Evolutionary conservation across 345 rosid species (phyloP).

Genomic region (Acer yangbiense): DNA sequence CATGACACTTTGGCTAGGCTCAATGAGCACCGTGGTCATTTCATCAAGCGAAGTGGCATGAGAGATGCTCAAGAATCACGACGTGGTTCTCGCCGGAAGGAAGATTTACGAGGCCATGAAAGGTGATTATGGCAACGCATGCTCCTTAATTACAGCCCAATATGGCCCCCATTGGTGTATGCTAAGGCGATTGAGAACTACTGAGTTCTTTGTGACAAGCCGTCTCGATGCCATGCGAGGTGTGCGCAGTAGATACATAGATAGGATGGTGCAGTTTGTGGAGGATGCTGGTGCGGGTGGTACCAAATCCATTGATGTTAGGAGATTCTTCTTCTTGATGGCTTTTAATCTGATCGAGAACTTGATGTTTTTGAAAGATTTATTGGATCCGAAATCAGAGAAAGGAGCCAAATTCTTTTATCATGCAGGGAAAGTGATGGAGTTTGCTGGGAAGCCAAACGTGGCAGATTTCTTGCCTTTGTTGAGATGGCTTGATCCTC

Average conservation of each 20-base stretch:
- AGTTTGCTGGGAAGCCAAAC: slow-evolving; percentile 75
- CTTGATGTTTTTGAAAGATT: slow-evolving; percentile 65
- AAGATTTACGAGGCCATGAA: slow-evolving; percentile 84
- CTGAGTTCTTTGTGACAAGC: slow-evolving; percentile 61
- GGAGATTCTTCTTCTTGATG: slow-evolving; percentile 70
- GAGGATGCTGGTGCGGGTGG: slow-evolving; percentile 46
- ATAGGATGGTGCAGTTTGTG: slow-evolving; percentile 51
- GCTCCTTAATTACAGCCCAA: slow-evolving; percentile 72
- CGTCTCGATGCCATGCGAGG: slow-evolving; percentile 58
- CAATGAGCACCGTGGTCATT: slow-evolving; percentile 70
- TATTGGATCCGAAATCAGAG: slow-evolving; percentile 57
- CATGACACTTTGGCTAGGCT: slow-evolving; percentile 76
- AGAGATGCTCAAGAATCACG: slow-evolving; percentile 76
- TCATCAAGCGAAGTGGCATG: slow-evolving; percentile 67
- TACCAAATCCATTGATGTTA: slow-evolving; percentile 48
- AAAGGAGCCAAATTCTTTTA: slow-evolving; percentile 58
- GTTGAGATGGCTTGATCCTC: slow-evolving; percentile 70
- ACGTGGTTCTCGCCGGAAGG: slow-evolving; percentile 67
- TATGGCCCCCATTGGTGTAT: slow-evolving; percentile 82
- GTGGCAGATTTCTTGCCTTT: slow-evolving; percentile 74
- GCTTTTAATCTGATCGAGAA: slow-evolving; percentile 74
- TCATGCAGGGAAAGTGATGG: slow-evolving; percentile 80
- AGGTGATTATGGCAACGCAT: slow-evolving; percentile 50
- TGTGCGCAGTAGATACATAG: slow-evolving; percentile 52
- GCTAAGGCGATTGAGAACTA: slow-evolving; percentile 61